These are phyloP conservation scores for Cucurbitaria berberidis DNA, from an alignment of 2,329 filamentous ascomycete species.

Conservation along the genomic window DNA sequence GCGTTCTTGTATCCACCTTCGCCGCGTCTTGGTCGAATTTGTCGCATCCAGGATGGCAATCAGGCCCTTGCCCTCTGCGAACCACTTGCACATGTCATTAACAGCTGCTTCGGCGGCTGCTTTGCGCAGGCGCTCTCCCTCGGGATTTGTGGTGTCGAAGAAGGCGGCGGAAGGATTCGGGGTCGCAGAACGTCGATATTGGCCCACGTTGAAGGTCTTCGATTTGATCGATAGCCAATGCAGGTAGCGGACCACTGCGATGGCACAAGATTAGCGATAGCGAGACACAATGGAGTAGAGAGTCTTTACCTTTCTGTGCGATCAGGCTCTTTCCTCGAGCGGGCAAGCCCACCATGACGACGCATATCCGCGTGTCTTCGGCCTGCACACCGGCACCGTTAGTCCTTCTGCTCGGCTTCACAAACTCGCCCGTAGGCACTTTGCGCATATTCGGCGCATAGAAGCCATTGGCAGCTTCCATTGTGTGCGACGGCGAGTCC, in stretches of 20 bases:
- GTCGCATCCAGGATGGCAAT: constrained; percentile 96
- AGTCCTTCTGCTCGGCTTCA: constrained; percentile 54
- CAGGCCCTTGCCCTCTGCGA: constrained; percentile 74
- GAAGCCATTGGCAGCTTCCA: constrained; percentile 47
- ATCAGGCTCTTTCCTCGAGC: constrained; percentile 97
- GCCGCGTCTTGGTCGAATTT: constrained; percentile 88
- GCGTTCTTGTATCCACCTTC: constrained; percentile 87
- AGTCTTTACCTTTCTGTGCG: constrained; percentile 86
- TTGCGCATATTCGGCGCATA: constrained; percentile 49
- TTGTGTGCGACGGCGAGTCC: constrained; percentile 31
- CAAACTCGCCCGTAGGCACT: constrained; percentile 52
- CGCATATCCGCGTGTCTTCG: constrained; percentile 95
- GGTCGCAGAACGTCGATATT: constrained; percentile 87
- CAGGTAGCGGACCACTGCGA: constrained; percentile 73
- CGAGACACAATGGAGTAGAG: neutral
- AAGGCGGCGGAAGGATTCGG: constrained; percentile 93
- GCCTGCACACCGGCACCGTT: constrained; percentile 79
- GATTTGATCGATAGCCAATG: constrained; percentile 95
- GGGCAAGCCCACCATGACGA: constrained; percentile 97
- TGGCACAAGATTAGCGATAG: constrained; percentile 16
- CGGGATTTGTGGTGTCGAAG: constrained; percentile 88
- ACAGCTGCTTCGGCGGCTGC: constrained; percentile 92
- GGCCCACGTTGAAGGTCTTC: constrained; percentile 96
- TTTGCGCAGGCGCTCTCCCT: constrained; percentile 86
- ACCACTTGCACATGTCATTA: constrained; percentile 93